These are phyloP conservation scores for Macrolepiota albuminosa DNA, from an alignment of 768 basidiomycete genomes.

Conservation along the genomic window DNA sequence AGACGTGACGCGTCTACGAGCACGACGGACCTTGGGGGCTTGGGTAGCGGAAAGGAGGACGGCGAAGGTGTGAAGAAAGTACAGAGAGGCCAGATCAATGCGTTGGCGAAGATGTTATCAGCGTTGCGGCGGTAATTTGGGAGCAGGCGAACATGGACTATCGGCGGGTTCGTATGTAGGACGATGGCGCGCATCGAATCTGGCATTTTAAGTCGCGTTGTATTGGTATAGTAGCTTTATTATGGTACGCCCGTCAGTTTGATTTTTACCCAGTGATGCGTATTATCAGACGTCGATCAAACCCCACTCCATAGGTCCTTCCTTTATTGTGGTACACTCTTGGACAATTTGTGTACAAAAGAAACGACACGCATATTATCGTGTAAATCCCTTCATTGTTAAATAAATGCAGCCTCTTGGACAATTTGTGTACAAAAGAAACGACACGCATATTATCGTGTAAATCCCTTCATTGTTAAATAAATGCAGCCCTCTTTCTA, in stretches of 20 bases:
- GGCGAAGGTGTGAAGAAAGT: slow-evolving; percentile 63
- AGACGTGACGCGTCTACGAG: slow-evolving; percentile 68
- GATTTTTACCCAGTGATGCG: slow-evolving; percentile 14
- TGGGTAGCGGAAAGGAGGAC: slow-evolving; percentile 34
- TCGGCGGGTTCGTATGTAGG: slow-evolving; percentile 14
- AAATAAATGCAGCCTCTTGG: slow-evolving; percentile 1
- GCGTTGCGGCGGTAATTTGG: slow-evolving; percentile 58
- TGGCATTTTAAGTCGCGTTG: slow-evolving; percentile 36
- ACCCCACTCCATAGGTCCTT: neutral
- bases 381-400: slow-evolving; percentile 14
- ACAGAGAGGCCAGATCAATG: slow-evolving; percentile 86
- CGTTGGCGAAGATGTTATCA: slow-evolving; percentile 89
- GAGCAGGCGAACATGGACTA: slow-evolving; percentile 11
- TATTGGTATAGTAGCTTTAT: slow-evolving; percentile 50
- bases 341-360: slow-evolving; percentile 3
- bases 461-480: slow-evolving; percentile 12
- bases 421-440: slow-evolving; percentile 3
- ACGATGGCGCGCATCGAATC: slow-evolving; percentile 27
- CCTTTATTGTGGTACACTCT: neutral
- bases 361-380: slow-evolving; percentile 11
- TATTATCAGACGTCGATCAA: slow-evolving; percentile 12
- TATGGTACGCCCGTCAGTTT: slow-evolving; percentile 31
- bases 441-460: slow-evolving; percentile 12
- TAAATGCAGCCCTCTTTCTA: slow-evolving; percentile 2
- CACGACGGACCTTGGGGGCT: slow-evolving; percentile 60